Evolutionary conservation across 2,329 filamentous ascomycete species (phyloP), one percentile per base, ranked within the genome.

Genomic region (Ceratocystis cubensis): DNA sequence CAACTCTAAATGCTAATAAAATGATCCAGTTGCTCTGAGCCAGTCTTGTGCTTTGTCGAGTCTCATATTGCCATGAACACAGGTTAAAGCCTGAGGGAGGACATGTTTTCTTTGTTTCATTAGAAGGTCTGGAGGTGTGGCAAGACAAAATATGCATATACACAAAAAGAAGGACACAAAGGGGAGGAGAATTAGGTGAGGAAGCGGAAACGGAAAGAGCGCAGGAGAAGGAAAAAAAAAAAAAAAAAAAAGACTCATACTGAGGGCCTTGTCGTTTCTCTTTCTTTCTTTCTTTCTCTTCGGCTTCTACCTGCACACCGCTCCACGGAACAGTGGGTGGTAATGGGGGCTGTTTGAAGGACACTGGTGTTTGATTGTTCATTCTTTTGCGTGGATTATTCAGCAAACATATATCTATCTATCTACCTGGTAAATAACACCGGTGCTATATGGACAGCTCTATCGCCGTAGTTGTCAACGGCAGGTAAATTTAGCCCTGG

Each of bases 401-500:
- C 7, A 25, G 20, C 48, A 53, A 53, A 7, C 2, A 8, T 7
- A 22, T 22, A 22, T 22, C 22, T 5, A 22, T 22, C 22, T 5
- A 20, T 8, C 5, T 48, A n/a, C 45, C 45, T n/a, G 8, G 25
- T 53, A 50, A 37, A 37, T 37, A 37, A 22, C 8, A n/a, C 17
- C 17, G 1, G 20, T 7, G 46, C 5, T 50, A 22, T 22, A 50
- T 50, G 20, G 17, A 3, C 22, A 57, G 8, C 13, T 57, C 5
- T 57, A 28, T 15, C 3, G 25, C 17, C n/a, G 53, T 37, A 15
- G 53, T 57, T 57, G 22, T 57, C 17, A 20, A 3, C 53, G 53
- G 53, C 28, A 57, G 22, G 53, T 57, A 37, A 22, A 33, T 57
- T 57, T 57, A 57, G 53, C 53, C 53, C 53, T 57, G 33, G 53